Conservation (phyloP, 345 rosid genomes). For the Populus tremula region DNA sequence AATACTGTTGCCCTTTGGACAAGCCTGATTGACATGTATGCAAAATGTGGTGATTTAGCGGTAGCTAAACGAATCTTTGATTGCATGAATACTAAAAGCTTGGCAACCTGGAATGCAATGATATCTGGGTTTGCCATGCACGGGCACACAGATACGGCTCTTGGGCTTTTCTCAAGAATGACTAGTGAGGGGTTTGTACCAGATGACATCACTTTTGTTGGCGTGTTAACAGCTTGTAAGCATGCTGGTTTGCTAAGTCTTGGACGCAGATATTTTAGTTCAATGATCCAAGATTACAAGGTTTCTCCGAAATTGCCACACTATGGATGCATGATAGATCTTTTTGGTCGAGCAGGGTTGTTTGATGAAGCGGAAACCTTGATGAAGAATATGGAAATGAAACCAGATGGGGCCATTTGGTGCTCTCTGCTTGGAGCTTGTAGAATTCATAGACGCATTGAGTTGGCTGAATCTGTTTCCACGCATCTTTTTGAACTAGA, state of each 20-base stretch:
- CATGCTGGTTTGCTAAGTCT: slow-evolving; percentile 61
- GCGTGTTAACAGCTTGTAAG: slow-evolving; percentile 67
- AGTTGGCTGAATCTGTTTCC: slow-evolving; percentile 57
- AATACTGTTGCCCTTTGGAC: slow-evolving; percentile 17
- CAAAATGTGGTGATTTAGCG: slow-evolving; percentile 23
- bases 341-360: slow-evolving; percentile 61
- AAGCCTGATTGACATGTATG: slow-evolving; percentile 30
- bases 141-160: slow-evolving; percentile 18
- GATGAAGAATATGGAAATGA: slow-evolving; percentile 48
- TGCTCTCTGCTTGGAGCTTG: slow-evolving; percentile 72
- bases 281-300: slow-evolving; percentile 50
- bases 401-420: slow-evolving; percentile 75
- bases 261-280: slow-evolving; percentile 48
- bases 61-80: slow-evolving; percentile 20
- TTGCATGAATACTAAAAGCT: slow-evolving; percentile 8
- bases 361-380: slow-evolving; percentile 60
- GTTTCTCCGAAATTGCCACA: slow-evolving; percentile 63
- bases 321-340: slow-evolving; percentile 74
- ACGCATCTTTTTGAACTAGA: slow-evolving; percentile 47
- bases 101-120: slow-evolving; percentile 31
- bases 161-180: slow-evolving; percentile 49
- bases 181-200: slow-evolving; percentile 44
- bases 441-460: slow-evolving; percentile 45
- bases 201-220: slow-evolving; percentile 68
- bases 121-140: slow-evolving; percentile 26